Percentiles rank a stretch among this genome's conserved stretches.
Evolutionary conservation across 2,329 filamentous ascomycete species (phyloP).

Genomic region (Colletotrichum sansevieriae): DNA sequence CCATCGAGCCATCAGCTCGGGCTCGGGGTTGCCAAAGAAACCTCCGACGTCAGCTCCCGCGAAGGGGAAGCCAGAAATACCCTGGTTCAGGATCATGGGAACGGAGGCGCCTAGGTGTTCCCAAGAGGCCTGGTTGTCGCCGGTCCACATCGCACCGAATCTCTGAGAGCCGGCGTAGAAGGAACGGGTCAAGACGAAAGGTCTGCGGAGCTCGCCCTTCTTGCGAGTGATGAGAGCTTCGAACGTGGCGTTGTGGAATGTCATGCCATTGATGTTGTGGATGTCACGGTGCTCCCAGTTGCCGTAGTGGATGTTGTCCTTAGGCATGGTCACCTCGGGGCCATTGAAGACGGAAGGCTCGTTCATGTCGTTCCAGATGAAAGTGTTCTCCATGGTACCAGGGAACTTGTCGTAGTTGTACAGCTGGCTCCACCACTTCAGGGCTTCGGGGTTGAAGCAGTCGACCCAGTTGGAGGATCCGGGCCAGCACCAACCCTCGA

Average conservation of each 20-base stretch:
- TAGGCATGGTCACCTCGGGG: constrained; percentile 98
- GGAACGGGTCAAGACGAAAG: constrained; percentile 92
- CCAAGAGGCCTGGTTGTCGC: constrained; percentile 96
- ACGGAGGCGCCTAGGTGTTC: constrained; percentile 88
- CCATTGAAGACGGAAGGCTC: constrained; percentile 99
- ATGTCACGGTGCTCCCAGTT: constrained; percentile 97
- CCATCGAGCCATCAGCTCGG: constrained; percentile 92
- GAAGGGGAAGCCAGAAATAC: constrained; percentile 93
- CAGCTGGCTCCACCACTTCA: constrained; percentile 90
- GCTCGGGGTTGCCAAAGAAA: constrained; percentile 97
- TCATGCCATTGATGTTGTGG: constrained; percentile 96
- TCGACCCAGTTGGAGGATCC: constrained; percentile 97
- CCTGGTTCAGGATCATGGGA: constrained; percentile 94
- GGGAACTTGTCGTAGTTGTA: constrained; percentile 92
- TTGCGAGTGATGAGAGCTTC: constrained; percentile 86
- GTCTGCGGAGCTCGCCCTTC: constrained; percentile 85
- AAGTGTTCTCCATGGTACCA: constrained; percentile 87
- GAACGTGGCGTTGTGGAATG: constrained; percentile 94
- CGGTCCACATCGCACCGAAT: constrained; percentile 97
- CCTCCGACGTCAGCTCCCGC: constrained; percentile 95
- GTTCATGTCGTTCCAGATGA: constrained; percentile 99
- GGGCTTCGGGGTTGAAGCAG: constrained; percentile 91
- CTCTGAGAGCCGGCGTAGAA: constrained; percentile 95
- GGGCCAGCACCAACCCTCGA: constrained; percentile 99
- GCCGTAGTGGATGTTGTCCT: constrained; percentile 93